Conservation (phyloP, 176 grass and related monocot species). For the Avena insularis region DNA sequence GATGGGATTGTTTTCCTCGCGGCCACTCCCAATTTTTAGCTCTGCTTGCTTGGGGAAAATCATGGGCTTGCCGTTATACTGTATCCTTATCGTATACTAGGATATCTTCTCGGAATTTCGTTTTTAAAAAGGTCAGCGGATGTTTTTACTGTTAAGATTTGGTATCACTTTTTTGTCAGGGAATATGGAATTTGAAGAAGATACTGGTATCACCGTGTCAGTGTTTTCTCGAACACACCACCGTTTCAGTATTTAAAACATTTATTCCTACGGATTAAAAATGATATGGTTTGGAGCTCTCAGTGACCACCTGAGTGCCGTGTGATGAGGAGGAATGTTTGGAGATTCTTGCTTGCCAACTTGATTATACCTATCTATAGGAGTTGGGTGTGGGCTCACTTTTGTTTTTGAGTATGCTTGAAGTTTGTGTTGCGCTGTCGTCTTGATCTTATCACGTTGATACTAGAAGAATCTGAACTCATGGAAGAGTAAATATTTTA, state of each 20-base stretch:
- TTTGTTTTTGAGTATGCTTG: neutral
- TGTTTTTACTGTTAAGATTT: neutral
- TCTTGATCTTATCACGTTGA: constrained; percentile 14
- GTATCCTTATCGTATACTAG: neutral
- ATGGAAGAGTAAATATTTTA: constrained; percentile 39
- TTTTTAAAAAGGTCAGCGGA: constrained; percentile 4
- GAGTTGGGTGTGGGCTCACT: constrained; percentile 9
- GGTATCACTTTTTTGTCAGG: neutral
- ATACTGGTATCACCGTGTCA: neutral
- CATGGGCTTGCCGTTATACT: neutral
- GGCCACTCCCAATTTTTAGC: neutral
- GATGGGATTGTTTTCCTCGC: neutral
- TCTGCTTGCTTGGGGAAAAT: neutral
- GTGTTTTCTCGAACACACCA: neutral
- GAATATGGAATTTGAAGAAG: neutral
- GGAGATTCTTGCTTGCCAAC: constrained; percentile 33
- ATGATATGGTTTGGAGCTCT: neutral
- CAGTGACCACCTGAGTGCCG: neutral
- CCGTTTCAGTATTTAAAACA: neutral
- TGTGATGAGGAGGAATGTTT: constrained; percentile 25
- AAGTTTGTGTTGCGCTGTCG: constrained; percentile 16
- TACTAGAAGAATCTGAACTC: constrained; percentile 33
- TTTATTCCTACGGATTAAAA: neutral
- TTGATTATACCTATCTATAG: constrained; percentile 1
- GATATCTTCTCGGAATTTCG: constrained; percentile 6